Conservation (phyloP, 352 stramenopile genomes). For the Pythium vanterpoolii region DNA sequence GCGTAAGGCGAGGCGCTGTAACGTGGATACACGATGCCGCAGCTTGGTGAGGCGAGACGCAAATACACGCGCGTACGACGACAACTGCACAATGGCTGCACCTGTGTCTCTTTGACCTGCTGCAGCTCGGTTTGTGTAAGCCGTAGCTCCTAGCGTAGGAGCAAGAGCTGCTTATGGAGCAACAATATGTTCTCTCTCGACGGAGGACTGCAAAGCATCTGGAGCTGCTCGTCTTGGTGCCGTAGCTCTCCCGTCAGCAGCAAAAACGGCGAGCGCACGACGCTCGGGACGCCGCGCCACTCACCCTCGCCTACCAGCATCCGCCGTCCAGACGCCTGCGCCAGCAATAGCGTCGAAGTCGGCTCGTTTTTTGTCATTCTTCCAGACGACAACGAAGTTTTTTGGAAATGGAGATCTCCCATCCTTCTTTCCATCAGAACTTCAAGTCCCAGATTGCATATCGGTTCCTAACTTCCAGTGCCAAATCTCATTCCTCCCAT, state of each 20-base stretch:
- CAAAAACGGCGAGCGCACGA: conserved; percentile 54
- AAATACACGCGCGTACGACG: neutral
- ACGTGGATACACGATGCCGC: neutral
- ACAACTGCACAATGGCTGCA: neutral
- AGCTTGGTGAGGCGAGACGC: conserved; percentile 1
- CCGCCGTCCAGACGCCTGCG: conserved; percentile 34
- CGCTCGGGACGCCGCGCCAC: conserved; percentile 42
- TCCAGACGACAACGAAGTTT: neutral
- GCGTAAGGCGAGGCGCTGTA: neutral
- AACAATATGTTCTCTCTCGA: no score
- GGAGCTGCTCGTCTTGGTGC: conserved; percentile 11
- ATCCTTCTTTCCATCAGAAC: neutral
- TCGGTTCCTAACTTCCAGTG: neutral
- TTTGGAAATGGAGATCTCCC: no score
- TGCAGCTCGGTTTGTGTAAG: conserved; percentile 5
- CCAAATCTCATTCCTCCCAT: neutral
- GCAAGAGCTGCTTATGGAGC: conserved; percentile 5
- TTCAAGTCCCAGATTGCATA: neutral
- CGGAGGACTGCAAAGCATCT: neutral
- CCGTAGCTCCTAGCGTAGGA: conserved; percentile 14
- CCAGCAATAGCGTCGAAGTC: conserved; percentile 24
- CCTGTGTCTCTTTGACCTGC: neutral
- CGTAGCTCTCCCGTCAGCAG: conserved; percentile 44
- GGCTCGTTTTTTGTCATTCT: neutral
- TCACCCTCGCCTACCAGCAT: conserved; percentile 36